These are phyloP conservation scores for Oxyria digyna DNA, from an alignment of 148 eudicot genomes.

Conservation along the genomic window DNA sequence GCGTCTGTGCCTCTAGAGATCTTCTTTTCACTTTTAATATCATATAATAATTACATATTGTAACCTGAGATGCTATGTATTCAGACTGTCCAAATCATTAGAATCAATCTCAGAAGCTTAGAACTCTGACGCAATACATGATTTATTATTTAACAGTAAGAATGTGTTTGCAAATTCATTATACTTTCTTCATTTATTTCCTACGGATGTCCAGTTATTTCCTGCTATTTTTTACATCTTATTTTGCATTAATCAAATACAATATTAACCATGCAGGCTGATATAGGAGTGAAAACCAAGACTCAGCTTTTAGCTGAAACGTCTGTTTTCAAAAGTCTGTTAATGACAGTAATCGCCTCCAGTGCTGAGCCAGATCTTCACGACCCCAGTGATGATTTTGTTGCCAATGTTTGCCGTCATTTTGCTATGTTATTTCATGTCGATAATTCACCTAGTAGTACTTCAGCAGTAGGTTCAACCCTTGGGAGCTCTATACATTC, in stretches of 20 bases:
- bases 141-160: not conserved
- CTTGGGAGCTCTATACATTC: slow-evolving; percentile 39
- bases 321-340: slow-evolving; percentile 80
- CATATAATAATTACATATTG: not conserved
- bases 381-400: slow-evolving; percentile 66
- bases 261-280: slow-evolving; percentile 41
- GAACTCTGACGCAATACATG: not conserved
- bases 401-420: slow-evolving; percentile 72
- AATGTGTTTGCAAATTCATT: not conserved
- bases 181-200: not conserved
- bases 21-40: not conserved
- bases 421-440: slow-evolving; percentile 82
- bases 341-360: slow-evolving; percentile 81
- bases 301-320: slow-evolving; percentile 97
- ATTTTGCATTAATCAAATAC: not conserved
- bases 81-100: not conserved
- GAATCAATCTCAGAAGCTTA: not conserved
- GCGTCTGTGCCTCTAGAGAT: not conserved
- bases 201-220: not conserved
- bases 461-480: slow-evolving; percentile 31
- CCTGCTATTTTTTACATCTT: not conserved
- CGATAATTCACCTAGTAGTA: slow-evolving; percentile 35
- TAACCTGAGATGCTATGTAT: not conserved
- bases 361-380: slow-evolving; percentile 73
- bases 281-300: slow-evolving; percentile 94